These are phyloP conservation scores for Cryptococcus amylolentus DNA, from an alignment of 1,284 basidiomycete species.

Conservation along the genomic window DNA sequence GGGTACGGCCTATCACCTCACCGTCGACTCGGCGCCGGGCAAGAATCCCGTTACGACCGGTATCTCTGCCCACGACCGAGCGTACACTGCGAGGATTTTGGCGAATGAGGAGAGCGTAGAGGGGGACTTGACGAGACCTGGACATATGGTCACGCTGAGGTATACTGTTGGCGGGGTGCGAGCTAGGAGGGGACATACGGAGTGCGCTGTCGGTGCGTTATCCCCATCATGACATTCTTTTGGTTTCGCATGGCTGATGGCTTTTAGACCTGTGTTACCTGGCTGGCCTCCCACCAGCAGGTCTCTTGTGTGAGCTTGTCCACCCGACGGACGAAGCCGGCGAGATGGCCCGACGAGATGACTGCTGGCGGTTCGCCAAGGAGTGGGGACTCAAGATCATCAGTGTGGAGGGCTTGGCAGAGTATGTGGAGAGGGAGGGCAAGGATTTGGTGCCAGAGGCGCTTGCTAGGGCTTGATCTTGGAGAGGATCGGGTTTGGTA, in stretches of 20 bases:
- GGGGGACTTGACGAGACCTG: conserved; percentile 85
- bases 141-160: conserved; percentile 90
- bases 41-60: conserved; percentile 65
- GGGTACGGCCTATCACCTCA: conserved; percentile 95
- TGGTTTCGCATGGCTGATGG: neutral
- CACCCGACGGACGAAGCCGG: conserved; percentile 82
- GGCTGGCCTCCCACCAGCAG: conserved; percentile 71
- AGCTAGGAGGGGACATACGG: conserved; percentile 86
- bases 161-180: conserved; percentile 82
- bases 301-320: conserved; percentile 90
- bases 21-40: conserved; percentile 73
- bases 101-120: conserved; percentile 58
- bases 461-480: neutral
- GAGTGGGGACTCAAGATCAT: conserved; percentile 89
- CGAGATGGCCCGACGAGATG: conserved; percentile 93
- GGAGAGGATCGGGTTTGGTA: too few species aligned
- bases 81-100: conserved; percentile 77
- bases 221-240: neutral
- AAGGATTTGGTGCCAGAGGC: conserved; percentile 22
- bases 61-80: conserved; percentile 93
- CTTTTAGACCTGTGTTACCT: conserved; percentile 72
- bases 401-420: conserved; percentile 69
- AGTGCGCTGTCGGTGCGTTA: conserved; percentile 67
- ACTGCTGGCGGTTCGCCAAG: conserved; percentile 88
- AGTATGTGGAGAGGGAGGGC: conserved; percentile 43